Evolutionary conservation across 306 rosid genomes (phyloP).

Genomic region (Dicorynia guianensis): DNA sequence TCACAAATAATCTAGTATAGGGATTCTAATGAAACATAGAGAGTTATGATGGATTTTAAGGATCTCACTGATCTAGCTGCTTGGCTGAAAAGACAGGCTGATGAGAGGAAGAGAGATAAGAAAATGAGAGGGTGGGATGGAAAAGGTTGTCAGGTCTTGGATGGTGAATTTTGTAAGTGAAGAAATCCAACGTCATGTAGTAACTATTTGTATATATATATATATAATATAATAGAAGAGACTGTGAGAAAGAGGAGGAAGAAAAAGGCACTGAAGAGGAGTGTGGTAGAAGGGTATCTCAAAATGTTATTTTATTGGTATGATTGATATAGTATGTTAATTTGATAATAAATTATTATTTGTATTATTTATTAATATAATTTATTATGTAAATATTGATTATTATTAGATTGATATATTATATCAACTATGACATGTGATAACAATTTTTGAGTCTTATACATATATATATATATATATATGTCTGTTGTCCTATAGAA

Average conservation of each 20-base stretch:
- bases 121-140: conserved; percentile 2
- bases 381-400: no score
- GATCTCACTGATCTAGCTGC: neutral
- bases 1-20: no score
- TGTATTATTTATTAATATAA: no score
- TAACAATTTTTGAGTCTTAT: no score
- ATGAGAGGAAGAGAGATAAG: neutral
- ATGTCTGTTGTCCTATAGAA: conserved; percentile 14
- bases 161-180: conserved; percentile 61
- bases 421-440: no score
- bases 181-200: conserved; percentile 43
- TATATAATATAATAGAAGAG: conserved; percentile 30
- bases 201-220: conserved; percentile 8
- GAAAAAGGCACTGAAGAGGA: neutral
- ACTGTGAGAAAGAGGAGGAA: conserved; percentile 1
- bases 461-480: no score
- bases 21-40: neutral
- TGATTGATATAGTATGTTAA: no score
- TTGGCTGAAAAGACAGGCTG: neutral
- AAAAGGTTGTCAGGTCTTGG: conserved; percentile 28
- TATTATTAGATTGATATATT: no score
- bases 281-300: no score
- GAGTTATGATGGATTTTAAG: no score
- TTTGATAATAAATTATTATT: no score
- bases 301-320: no score